phyloP scores from a whole-genome alignment of 1,284 basidiomycete genomes.

The Moesziomyces globuligerus region DNA sequence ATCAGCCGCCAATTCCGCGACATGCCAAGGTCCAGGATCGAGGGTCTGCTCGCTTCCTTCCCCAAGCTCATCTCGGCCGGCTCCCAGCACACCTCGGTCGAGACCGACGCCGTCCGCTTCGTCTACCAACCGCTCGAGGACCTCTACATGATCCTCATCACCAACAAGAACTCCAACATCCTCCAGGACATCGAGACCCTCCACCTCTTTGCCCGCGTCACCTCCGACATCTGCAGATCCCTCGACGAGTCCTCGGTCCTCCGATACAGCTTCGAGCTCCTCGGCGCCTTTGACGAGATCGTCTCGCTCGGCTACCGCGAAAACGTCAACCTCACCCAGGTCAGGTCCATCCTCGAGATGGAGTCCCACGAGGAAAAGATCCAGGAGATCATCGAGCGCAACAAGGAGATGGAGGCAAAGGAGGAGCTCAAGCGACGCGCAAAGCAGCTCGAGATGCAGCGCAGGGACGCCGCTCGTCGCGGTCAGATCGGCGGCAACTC shows the following conservation, averaged over 20 bases:
- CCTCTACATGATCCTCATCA: constrained; percentile 96
- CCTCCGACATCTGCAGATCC: constrained; percentile 81
- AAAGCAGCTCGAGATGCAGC: constrained; percentile 97
- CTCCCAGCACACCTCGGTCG: constrained; percentile 91
- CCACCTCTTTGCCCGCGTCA: constrained; percentile 90
- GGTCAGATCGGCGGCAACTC: constrained; percentile 45
- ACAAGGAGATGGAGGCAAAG: constrained; percentile 99
- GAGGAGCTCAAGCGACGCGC: constrained; percentile 98
- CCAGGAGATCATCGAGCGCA: constrained; percentile 97
- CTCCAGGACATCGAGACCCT: constrained; percentile 97
- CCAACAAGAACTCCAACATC: constrained; percentile 97
- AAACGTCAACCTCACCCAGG: constrained; percentile 89
- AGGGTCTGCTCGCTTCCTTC: constrained; percentile 94
- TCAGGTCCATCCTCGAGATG: constrained; percentile 93
- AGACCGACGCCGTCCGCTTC: constrained; percentile 74
- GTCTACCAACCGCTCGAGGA: constrained; percentile 99
- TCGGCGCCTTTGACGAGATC: constrained; percentile 97
- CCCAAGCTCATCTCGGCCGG: constrained; percentile 96
- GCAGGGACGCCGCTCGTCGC: constrained; percentile 71
- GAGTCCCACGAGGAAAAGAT: constrained; percentile 99
- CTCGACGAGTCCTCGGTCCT: constrained; percentile 90
- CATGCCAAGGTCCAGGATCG: constrained; percentile 89
- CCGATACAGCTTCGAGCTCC: constrained; percentile 90
- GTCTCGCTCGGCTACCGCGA: constrained; percentile 94
- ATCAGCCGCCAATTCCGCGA: constrained; percentile 96